Evolutionary conservation across 2,329 filamentous ascomycete genomes (phyloP).

Genomic region (Colletotrichum coccodes): DNA sequence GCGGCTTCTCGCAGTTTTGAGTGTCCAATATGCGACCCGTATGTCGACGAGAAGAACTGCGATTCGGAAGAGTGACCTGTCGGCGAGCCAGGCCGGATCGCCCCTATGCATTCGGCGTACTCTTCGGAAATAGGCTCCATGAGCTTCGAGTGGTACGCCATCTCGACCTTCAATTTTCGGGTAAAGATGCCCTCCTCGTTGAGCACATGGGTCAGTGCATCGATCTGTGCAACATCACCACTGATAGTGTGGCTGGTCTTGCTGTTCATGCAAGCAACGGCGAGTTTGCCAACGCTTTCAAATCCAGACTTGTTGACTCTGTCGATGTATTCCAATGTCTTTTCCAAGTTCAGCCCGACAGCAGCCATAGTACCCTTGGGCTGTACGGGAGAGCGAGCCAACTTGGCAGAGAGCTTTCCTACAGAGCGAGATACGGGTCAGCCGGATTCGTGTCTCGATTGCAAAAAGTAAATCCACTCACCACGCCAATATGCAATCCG

Average conservation of each 20-base stretch:
- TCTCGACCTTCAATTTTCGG: slow-evolving; percentile 17
- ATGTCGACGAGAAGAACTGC: slow-evolving; percentile 35
- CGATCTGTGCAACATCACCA: slow-evolving; percentile 55
- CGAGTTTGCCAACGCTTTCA: slow-evolving; percentile 21
- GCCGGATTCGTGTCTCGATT: neutral
- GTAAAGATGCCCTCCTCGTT: slow-evolving; percentile 39
- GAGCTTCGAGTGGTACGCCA: slow-evolving; percentile 19
- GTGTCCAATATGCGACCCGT: neutral
- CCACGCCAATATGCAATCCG: slow-evolving; percentile 60
- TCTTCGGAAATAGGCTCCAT: slow-evolving; percentile 7
- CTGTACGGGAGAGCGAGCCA: slow-evolving; percentile 29
- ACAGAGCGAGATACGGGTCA: no score
- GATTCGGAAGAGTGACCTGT: slow-evolving; percentile 38
- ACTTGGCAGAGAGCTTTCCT: slow-evolving; percentile 44
- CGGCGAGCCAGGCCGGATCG: neutral
- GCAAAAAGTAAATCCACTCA: neutral
- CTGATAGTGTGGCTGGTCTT: slow-evolving; percentile 61
- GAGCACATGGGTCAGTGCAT: slow-evolving; percentile 48
- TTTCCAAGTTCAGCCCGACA: slow-evolving; percentile 52
- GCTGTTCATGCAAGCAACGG: slow-evolving; percentile 57
- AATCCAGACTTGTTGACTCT: slow-evolving; percentile 3
- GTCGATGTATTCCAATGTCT: slow-evolving; percentile 40
- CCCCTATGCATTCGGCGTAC: slow-evolving; percentile 5
- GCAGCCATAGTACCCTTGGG: slow-evolving; percentile 59
- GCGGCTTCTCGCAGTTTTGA: neutral